A percentile compares a stretch with the other conserved stretches of the same genome.
These are phyloP conservation scores for Medicago arabica DNA, from an alignment of 306 rosid species.

Conservation along the genomic window DNA sequence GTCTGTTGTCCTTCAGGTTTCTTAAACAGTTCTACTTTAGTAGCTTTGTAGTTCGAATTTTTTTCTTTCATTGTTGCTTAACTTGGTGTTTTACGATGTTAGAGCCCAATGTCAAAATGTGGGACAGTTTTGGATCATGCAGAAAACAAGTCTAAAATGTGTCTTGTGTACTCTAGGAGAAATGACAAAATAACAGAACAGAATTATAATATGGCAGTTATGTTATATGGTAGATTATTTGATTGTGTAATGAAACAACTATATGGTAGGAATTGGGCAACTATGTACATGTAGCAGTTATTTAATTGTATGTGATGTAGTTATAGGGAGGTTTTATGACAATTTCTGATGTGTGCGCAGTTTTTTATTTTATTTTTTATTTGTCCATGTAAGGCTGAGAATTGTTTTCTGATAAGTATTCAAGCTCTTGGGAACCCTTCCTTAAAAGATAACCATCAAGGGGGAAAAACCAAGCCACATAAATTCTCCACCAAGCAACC, in stretches of 20 bases:
- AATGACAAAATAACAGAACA: background rate
- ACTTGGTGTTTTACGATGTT: background rate
- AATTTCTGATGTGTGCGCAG: background rate
- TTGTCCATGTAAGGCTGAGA: background rate
- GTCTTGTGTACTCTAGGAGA: background rate
- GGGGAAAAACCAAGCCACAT: conserved; percentile 3
- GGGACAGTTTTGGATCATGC: conserved; percentile 2
- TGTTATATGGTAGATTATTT: conserved; percentile 2
- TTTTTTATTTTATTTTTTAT: background rate
- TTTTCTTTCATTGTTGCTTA: conserved; percentile 24
- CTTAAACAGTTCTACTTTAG: conserved; percentile 19
- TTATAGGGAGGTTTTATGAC: background rate
- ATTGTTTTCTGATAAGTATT: background rate
- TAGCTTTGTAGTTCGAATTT: conserved; percentile 6
- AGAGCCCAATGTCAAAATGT: background rate
- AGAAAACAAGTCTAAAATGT: background rate
- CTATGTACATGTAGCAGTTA: background rate
- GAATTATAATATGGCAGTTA: conserved; percentile 5
- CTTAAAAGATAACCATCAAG: background rate
- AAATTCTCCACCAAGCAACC: background rate
- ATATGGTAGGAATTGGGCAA: background rate
- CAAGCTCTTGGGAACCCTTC: background rate
- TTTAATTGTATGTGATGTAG: background rate
- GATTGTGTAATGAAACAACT: background rate
- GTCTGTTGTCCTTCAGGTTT: conserved; percentile 87